Evolutionary conservation across 371 early-diverging fungal species (phyloP), one percentile per base, ranked within the genome.

Genomic region (Actinomortierella wolfii): DNA sequence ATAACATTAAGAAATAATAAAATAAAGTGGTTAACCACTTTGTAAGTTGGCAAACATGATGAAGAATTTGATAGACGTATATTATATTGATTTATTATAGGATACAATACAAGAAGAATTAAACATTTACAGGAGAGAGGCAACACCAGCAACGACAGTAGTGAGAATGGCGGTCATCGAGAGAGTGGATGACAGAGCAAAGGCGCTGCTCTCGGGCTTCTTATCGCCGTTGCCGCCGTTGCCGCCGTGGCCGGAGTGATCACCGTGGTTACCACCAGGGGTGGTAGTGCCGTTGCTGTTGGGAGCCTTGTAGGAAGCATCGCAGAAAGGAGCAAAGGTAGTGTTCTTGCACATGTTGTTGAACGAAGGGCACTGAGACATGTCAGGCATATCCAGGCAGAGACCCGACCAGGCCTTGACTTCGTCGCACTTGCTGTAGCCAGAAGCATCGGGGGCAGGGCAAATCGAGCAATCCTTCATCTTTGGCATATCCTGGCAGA

Each of bases 301-400:
- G 39, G 71, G 71, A 29, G 71, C 50, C 20, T 34, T 53, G 47
- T 66, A 73, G n/a, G 23, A 40, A 4, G n/a, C 20, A 25, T 23
- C 39, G 54, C 73, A 73, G 61, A 73, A 73, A 14, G 73, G 67
- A 46, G 59, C 67, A 51, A 73, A 73, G 23, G 54, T 54, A 28
- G 73, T 73, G 54, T 41, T 56, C 51, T 47, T 62, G 59, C 73
- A 73, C 73, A 73, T 73, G 46, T 56, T 40, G 57, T 66, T 73
- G 67, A 24, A 73, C 1, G 73, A 42, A 20, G 73, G 63, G 54
- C 73, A 73, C 54, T 73, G 63, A 9, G 45, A 45, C 73, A 73
- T 73, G 24, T 73, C 63, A n/a, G 73, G 73, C 73, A 73, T 73
- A 28, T 66, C 67, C 41, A 73, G 28, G 57, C 73, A 73, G 21